Percentiles rank a stretch among this genome's conserved stretches.
phyloP scores from a whole-genome alignment of 2,329 filamentous ascomycete genomes.

The Ilyonectria sp. region DNA sequence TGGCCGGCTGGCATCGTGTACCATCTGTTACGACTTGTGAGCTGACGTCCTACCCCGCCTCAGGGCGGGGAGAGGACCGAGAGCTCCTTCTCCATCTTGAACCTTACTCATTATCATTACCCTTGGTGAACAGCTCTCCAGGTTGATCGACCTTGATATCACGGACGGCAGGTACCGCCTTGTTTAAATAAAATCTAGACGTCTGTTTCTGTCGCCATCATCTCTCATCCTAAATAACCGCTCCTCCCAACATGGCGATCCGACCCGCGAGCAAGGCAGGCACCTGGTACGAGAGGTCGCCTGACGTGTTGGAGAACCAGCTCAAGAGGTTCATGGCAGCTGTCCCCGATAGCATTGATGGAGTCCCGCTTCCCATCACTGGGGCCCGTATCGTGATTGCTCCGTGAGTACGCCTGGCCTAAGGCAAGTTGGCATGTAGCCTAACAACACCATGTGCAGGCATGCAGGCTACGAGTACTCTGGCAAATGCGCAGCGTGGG shows the following conservation, averaged over 20 bases:
- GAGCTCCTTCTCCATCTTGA: neutral
- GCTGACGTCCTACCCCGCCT: constrained; percentile 17
- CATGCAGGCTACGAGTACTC: constrained; percentile 97
- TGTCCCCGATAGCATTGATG: constrained; percentile 78
- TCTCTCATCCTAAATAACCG: neutral
- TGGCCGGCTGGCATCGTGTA: neutral
- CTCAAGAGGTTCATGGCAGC: constrained; percentile 82
- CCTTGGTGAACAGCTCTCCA: neutral
- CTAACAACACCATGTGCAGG: constrained; percentile 60
- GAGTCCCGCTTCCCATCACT: constrained; percentile 73
- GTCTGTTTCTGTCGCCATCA: neutral
- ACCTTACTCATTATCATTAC: neutral
- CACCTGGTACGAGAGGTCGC: constrained; percentile 84
- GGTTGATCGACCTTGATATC: neutral
- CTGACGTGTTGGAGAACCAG: constrained; percentile 73
- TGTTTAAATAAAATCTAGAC: neutral
- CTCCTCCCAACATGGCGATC: constrained; percentile 38
- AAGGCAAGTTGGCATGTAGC: fast-evolving
- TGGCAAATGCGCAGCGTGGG: constrained; percentile 92
- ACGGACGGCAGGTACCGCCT: neutral
- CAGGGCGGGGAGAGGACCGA: neutral
- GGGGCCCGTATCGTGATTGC: constrained; percentile 90
- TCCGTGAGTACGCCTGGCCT: constrained; percentile 74
- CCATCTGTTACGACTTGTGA: constrained; percentile 7
- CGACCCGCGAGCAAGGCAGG: constrained; percentile 82